Evolutionary conservation across 371 early-diverging fungal species (phyloP), one percentile per base, ranked within the genome.

Genomic region (Mucor circinelloides): DNA sequence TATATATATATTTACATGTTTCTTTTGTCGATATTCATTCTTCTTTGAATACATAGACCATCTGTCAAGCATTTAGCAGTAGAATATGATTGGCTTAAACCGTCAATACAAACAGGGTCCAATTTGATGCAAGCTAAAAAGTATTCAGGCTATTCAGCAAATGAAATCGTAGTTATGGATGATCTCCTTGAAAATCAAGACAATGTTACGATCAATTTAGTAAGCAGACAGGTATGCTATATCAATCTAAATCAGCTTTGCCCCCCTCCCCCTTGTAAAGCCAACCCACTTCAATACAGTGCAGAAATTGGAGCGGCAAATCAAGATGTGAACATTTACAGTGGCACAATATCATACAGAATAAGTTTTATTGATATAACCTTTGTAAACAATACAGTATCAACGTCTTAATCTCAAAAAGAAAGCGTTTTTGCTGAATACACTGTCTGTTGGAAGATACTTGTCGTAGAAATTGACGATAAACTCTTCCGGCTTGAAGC

Each of bases 401-500:
- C 56, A 90, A 58, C 92, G 79, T 57, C 97, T 77, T 58, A 95
- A 76, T 9, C 97, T 81, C 63, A 96, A 83, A 66, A 96, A 92
- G 60, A 96, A 94, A 0, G 97, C 96, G 70, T 96, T 95, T 66
- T 93, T 93, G 73, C 94, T 94, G 64, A 83, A 88, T 7, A 72
- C 59, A 69, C 93, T 93, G 23, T 91, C 86, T 6, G 84, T 69
- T 0, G 96, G 93, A n/a, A 94, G 75, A 72, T 96, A 97, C 73
- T 94, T 89, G 76, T 93, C 91, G 79, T 97, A 97, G 74, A 97
- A 97, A 59, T 90, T 88, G 25, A 96, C 90, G 60, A 94, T 85
- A 69, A 94, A 97, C 67, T 92, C 90, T 66, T 97, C 97, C 1
- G 96, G 93, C 73, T 97, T 97, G 78, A 97, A 97, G 0, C 97